Evolutionary conservation across 73 alveolate genomes (phyloP), one percentile per base, ranked within the genome.

Genomic region (Paramecium biaurelia): DNA sequence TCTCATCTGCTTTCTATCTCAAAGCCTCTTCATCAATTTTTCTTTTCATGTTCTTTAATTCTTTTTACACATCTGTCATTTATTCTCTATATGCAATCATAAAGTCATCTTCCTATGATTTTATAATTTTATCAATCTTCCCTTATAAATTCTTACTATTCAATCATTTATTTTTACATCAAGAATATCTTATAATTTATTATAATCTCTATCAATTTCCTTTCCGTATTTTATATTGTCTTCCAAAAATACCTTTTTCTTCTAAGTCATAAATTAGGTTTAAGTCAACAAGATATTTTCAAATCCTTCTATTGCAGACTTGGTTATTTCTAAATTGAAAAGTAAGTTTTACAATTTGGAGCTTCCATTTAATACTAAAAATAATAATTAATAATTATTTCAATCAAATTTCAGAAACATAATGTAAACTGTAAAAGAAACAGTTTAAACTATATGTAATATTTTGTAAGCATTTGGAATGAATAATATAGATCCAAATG

Each of bases 11-110:
- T 24, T 84, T 93, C 14, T 92, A 85, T 9, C 93, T 87, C 23
- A 92, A 43, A n/a, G 88, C 95, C 45, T 93, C 95, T n/a, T 93
- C 96, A 76, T 92, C 93, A 30, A 92, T 93, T 92, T 93, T 93
- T 74, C 92, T 93, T 23, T 93, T 93, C 70, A 93, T 57, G 12
- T 76, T 59, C 57, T 92, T 88, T 42, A 93, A 67, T 93, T 93
- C 96, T 92, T 92, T 93, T 35, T 92, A 70, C 5, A 93, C 70
- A 5, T 72, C 92, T 45, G 93, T 74, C 95, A 93, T 92, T 43
- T 92, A 67, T 35, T 92, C 93, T 68, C 89, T 92, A 38, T 56
- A 92, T 35, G 87, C 94, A 24, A 89, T 70, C 58, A 89, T 45
- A 42, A 89, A 89, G 37, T 89, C 94, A 58, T 89, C 94, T 45